Conservation (phyloP, 352 stramenopile genomes). For the Phytophthora kernoviae region DNA sequence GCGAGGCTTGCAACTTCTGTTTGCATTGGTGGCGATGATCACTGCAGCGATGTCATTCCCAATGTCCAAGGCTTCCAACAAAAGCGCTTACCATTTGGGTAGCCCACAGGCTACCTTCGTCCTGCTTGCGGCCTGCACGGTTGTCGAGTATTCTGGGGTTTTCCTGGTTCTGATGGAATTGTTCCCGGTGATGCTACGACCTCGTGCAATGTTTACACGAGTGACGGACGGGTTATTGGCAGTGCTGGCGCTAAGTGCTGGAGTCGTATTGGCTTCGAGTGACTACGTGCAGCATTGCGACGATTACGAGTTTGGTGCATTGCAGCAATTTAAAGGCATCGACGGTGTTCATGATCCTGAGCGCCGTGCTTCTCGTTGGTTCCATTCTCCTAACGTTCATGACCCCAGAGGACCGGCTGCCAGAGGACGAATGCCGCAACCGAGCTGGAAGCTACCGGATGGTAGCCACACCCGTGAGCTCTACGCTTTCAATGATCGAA, state of each 20-base stretch:
- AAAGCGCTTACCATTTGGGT: conserved; percentile 26
- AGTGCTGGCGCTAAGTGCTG: conserved; percentile 31
- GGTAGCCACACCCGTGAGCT: conserved; percentile 20
- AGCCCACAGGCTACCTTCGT: conserved; percentile 31
- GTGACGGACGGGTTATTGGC: conserved; percentile 32
- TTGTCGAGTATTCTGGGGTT: conserved; percentile 25
- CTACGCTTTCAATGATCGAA: conserved; percentile 13
- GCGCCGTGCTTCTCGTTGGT: conserved; percentile 29
- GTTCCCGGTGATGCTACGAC: conserved; percentile 35
- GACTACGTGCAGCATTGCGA: conserved; percentile 39
- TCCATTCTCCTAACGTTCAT: conserved; percentile 46
- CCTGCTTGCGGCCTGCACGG: conserved; percentile 32
- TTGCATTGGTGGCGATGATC: conserved; percentile 37
- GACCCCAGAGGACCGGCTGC: conserved; percentile 13
- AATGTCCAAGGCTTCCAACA: conserved; percentile 11
- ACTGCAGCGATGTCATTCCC: conserved; percentile 24
- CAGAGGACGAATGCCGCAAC: conserved; percentile 20
- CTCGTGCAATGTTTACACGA: conserved; percentile 30
- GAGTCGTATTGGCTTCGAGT: conserved; percentile 28
- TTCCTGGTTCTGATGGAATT: conserved; percentile 35
- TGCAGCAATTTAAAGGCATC: conserved; percentile 50
- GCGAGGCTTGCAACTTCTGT: conserved; percentile 32
- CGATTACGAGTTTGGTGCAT: conserved; percentile 33
- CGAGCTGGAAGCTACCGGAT: conserved; percentile 32
- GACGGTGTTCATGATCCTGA: conserved; percentile 40